Evolutionary conservation across 2,329 filamentous ascomycete species (phyloP).

Genomic region (Thielaviopsis punctulata): DNA sequence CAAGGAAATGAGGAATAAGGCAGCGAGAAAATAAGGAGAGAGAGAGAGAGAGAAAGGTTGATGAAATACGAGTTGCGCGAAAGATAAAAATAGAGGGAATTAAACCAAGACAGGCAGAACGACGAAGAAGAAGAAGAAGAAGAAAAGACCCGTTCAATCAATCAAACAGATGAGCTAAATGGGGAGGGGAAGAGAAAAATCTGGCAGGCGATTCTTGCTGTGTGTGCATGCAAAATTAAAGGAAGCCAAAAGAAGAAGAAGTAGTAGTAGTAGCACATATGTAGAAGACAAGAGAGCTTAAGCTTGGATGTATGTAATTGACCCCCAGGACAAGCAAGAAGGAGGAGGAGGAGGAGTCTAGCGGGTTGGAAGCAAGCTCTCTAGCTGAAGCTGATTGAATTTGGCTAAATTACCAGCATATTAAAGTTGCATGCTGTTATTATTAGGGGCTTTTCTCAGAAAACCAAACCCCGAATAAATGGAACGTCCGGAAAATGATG

Average conservation of each 20-base stretch:
- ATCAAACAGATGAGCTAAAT: no score
- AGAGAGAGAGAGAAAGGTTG: not conserved
- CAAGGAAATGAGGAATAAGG: not conserved
- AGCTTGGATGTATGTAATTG: no score
- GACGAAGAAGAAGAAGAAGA: not conserved
- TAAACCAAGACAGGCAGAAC: not conserved
- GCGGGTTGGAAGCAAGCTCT: not conserved
- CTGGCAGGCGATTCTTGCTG: no score
- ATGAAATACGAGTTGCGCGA: not conserved
- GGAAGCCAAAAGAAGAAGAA: no score
- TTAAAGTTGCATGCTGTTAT: not conserved
- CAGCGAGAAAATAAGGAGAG: not conserved
- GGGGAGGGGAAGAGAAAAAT: no score
- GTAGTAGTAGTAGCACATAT: no score
- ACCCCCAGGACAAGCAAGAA: no score
- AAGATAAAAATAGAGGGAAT: not conserved
- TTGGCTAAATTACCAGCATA: conserved; percentile 3
- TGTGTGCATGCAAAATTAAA: no score
- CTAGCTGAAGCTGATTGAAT: not conserved
- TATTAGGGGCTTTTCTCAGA: no score
- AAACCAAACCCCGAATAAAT: not conserved
- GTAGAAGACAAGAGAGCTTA: no score
- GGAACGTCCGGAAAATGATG: not conserved
- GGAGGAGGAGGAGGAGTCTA: no score
- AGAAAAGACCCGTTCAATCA: no score